Evolutionary conservation across 2,329 filamentous ascomycete species (phyloP).

Genomic region (Fusarium siculi): DNA sequence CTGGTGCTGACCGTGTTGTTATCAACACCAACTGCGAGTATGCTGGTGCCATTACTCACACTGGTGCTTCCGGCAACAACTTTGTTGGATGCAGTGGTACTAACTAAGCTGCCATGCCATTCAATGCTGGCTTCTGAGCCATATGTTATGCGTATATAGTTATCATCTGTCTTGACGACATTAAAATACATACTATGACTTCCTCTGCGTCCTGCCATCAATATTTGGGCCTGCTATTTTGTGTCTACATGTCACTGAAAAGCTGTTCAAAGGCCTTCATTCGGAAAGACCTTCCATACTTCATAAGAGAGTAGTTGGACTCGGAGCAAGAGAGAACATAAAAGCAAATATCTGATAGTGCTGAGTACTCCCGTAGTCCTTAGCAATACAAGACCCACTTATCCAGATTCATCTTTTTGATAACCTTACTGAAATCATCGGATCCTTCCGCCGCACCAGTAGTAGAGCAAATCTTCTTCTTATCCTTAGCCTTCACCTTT

Average conservation of each 20-base stretch:
- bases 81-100: conserved; percentile 70
- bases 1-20: conserved; percentile 74
- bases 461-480: conserved; percentile 55
- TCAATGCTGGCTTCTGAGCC: neutral
- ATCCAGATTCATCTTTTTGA: conserved; percentile 72
- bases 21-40: conserved; percentile 67
- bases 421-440: conserved; percentile 68
- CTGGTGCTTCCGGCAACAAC: conserved; percentile 73
- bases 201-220: too few relatives aligned
- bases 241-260: accelerated
- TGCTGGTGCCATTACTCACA: conserved; percentile 76
- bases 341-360: too few relatives aligned
- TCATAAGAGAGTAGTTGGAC: neutral
- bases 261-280: neutral
- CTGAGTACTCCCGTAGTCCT: accelerated
- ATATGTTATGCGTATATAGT: conserved; percentile 1
- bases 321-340: neutral
- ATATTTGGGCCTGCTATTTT: accelerated
- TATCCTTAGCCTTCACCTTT: conserved; percentile 46
- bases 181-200: neutral
- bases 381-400: conserved; percentile 57
- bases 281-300: too few relatives aligned
- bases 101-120: neutral
- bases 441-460: conserved; percentile 50
- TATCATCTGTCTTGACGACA: neutral